Conservation (phyloP, 1,284 basidiomycete species). For the Cutaneotrichosporon spelunceum region DNA sequence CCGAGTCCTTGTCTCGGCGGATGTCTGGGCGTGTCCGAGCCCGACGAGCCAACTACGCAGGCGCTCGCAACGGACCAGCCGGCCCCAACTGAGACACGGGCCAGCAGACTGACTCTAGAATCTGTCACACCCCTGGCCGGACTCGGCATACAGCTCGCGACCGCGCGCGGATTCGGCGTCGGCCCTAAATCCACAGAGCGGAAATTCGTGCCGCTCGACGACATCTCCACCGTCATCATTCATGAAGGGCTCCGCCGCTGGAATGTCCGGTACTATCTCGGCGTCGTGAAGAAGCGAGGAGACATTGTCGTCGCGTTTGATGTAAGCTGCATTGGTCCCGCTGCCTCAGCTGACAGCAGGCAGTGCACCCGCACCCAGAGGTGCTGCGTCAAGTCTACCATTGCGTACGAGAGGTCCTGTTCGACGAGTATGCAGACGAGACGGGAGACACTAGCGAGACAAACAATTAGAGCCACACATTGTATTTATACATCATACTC, state of each 20-base stretch:
- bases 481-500: not conserved
- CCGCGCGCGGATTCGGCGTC: constrained; percentile 42
- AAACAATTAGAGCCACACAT: not conserved
- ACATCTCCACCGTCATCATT: constrained; percentile 37
- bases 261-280: constrained; percentile 41
- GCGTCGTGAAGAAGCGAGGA: constrained; percentile 28
- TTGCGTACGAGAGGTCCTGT: constrained; percentile 34
- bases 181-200: constrained; percentile 15
- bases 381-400: constrained; percentile 42
- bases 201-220: constrained; percentile 34
- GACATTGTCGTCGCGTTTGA: constrained; percentile 33
- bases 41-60: not conserved
- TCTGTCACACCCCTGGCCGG: constrained; percentile 50
- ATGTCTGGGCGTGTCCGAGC: too few relatives aligned
- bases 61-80: not conserved
- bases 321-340: constrained; percentile 24
- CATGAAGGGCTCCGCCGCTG: constrained; percentile 43
- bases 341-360: constrained; percentile 21
- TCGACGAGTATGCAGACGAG: constrained; percentile 32
- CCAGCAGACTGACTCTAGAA: constrained; percentile 41
- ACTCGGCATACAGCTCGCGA: constrained; percentile 63
- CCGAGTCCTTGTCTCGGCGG: too few relatives aligned
- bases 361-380: constrained; percentile 27
- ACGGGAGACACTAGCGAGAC: not conserved
- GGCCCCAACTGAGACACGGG: not conserved